Base-by-base conservation (phyloP, 768 basidiomycete genomes). In the Roridomyces roridus region DNA sequence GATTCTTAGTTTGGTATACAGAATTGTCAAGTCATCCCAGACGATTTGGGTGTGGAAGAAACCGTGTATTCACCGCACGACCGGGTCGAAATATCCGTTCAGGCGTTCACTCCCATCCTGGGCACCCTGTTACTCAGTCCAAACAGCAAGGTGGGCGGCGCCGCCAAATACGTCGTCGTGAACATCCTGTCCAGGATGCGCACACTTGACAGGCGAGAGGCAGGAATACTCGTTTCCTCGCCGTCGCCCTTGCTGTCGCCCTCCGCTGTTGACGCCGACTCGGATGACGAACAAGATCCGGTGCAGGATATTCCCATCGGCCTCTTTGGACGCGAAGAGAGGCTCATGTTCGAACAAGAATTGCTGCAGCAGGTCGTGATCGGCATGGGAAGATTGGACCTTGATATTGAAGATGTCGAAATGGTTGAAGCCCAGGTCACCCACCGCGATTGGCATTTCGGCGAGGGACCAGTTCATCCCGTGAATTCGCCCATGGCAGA, bases 21-120 rank as follows among this genome's bases (percentile, higher is more conserved):
- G 88, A 81, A 86, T 61, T 94, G 91, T 69, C 83, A 85, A 69
- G 69, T 92, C 31, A 78, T 84, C 24, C 81, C 85, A 24, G 84
- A 85, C 59, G 76, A 78, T 51, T 69, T 69, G 45, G 57, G 64
- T 25, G 65, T 70, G 40, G 69, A 72, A 55, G 71, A 74, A 55
- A 57, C 67, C 24, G 51, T 67, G 41, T 67, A 75, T 62, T 68
- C 75, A 29, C 69, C 74, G 82, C 72, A 64, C 75, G n/a, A n/a
- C n/a, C n/a, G n/a, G n/a, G n/a, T n/a, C n/a, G n/a, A n/a, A 42
- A 86, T 98, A 41, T 84, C 88, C 35, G 91, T 92, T 3, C 88
- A 91, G 65, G 85, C 89, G 5, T 98, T 98, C 72, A 97, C 94
- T 2, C 92, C 93, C 12, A 88, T 97, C 45, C 81, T 98, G 26